phyloP scores from a whole-genome alignment of 805 yeast genomes.

The Nakazawaea peltata region DNA sequence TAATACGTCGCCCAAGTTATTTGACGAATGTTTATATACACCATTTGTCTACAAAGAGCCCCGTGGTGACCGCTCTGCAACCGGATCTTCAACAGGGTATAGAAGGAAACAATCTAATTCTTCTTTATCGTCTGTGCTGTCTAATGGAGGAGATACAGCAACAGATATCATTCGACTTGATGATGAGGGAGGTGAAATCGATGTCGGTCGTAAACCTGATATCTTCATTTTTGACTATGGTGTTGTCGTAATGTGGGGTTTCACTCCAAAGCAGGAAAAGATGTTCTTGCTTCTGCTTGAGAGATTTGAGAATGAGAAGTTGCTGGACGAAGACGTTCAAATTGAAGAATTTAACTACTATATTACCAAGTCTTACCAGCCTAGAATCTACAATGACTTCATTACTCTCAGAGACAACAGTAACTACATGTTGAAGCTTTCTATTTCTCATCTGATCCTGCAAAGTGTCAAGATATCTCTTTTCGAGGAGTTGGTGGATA shows the following conservation, averaged over 20 bases:
- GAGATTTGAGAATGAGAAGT: slow-evolving; percentile 85
- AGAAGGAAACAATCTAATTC: slow-evolving; percentile 4
- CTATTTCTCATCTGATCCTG: slow-evolving; percentile 92
- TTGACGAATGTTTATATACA: slow-evolving; percentile 92
- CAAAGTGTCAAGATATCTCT: slow-evolving; percentile 93
- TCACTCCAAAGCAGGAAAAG: slow-evolving; percentile 72
- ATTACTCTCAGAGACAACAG: slow-evolving; percentile 85
- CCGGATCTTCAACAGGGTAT: too few relatives aligned
- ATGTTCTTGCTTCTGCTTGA: slow-evolving; percentile 79
- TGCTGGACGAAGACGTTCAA: slow-evolving; percentile 88
- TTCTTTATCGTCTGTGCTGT: slow-evolving; percentile 7
- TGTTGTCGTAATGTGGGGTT: slow-evolving; percentile 97
- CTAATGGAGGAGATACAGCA: slow-evolving; percentile 7
- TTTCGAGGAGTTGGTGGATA: slow-evolving; percentile 93
- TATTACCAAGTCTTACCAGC: slow-evolving; percentile 89
- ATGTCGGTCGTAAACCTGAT: slow-evolving; percentile 72
- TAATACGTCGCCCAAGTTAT: slow-evolving; percentile 76
- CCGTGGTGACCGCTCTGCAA: slow-evolving; percentile 44
- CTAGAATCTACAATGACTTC: slow-evolving; percentile 91
- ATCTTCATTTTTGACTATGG: slow-evolving; percentile 92
- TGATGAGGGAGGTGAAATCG: slow-evolving; percentile 94
- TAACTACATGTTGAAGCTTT: slow-evolving; percentile 85
- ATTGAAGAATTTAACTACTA: slow-evolving; percentile 93
- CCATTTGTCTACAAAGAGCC: slow-evolving; percentile 81
- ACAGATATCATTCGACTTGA: slow-evolving; percentile 53